These are phyloP conservation scores for Eucalyptus rudis DNA, from an alignment of 345 rosid genomes.

Conservation along the genomic window DNA sequence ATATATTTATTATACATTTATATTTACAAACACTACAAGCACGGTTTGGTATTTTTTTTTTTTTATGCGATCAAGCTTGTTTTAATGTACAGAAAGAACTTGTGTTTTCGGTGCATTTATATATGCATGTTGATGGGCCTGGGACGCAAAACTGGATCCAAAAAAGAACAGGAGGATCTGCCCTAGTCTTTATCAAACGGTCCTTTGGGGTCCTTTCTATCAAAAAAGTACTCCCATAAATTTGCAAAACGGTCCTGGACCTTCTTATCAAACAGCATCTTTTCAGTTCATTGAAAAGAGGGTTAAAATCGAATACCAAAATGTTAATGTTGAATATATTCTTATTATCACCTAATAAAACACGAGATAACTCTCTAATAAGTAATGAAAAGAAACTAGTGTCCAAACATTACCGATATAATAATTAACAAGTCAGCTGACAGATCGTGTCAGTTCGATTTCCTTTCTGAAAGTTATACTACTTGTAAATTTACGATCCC, in stretches of 20 bases:
- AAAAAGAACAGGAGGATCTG: not conserved
- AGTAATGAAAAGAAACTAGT: not conserved
- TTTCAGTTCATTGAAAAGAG: not conserved
- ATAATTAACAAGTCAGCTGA: not conserved
- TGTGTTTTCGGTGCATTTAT: not conserved
- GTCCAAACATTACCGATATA: not conserved
- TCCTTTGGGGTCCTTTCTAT: not conserved
- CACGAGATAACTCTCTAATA: not conserved
- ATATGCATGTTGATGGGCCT: not conserved
- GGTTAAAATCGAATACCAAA: not conserved
- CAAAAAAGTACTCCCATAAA: not conserved
- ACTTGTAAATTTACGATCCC: too few relatives aligned
- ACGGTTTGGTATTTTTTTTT: not conserved
- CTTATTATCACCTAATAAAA: not conserved
- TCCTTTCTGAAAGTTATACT: too few relatives aligned
- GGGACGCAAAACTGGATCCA: not conserved
- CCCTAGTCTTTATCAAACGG: not conserved
- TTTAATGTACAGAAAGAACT: not conserved
- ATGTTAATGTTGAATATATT: not conserved
- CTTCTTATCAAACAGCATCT: not conserved
- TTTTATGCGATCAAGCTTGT: not conserved
- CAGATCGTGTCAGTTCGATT: fast-evolving
- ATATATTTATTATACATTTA: too few relatives aligned
- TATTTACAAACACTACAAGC: too few relatives aligned
- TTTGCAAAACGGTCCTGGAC: not conserved